A percentile compares a stretch with the other conserved stretches of the same genome.
Conservation (phyloP, 2,329 filamentous ascomycete genomes). For the Catunica adiposa region DNA sequence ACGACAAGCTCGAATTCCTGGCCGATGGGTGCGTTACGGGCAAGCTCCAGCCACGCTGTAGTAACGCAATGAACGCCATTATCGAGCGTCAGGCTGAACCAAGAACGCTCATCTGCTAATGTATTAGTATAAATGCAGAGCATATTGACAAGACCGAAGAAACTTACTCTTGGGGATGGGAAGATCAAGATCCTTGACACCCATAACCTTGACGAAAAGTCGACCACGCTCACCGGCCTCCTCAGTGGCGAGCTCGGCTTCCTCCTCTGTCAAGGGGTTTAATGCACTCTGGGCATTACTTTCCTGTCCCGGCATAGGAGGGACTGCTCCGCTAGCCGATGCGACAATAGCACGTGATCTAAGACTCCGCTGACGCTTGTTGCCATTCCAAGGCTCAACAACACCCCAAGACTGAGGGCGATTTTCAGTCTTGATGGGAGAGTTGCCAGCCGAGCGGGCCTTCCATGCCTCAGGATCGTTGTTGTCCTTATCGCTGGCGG, state of each 20-base stretch:
- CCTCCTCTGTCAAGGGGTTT: slow-evolving; percentile 53
- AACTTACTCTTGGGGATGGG: slow-evolving; percentile 77
- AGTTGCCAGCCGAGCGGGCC: slow-evolving; percentile 47
- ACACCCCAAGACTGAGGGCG: slow-evolving; percentile 77
- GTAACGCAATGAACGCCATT: slow-evolving; percentile 97
- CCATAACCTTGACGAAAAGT: slow-evolving; percentile 96
- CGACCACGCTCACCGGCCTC: slow-evolving; percentile 78
- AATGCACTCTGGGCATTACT: slow-evolving; percentile 53
- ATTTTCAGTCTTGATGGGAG: slow-evolving; percentile 49
- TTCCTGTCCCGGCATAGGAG: slow-evolving; percentile 74
- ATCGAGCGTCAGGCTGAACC: slow-evolving; percentile 93
- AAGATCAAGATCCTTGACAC: slow-evolving; percentile 86
- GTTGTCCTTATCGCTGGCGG: slow-evolving; percentile 64
- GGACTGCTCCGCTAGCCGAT: slow-evolving; percentile 43
- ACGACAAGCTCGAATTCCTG: slow-evolving; percentile 98
- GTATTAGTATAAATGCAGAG: background rate
- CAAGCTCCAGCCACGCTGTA: slow-evolving; percentile 85
- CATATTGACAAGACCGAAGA: slow-evolving; percentile 13
- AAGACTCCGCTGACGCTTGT: slow-evolving; percentile 52
- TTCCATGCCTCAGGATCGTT: slow-evolving; percentile 31
- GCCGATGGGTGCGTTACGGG: slow-evolving; percentile 80
- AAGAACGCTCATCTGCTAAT: slow-evolving; percentile 60
- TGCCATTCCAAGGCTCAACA: slow-evolving; percentile 82
- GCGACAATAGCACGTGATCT: slow-evolving; percentile 24
- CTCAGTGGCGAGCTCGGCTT: slow-evolving; percentile 43